Percentiles rank a stretch among this genome's conserved stretches.
phyloP scores from a whole-genome alignment of 306 rosid genomes.

The Acacia crassicarpa region DNA sequence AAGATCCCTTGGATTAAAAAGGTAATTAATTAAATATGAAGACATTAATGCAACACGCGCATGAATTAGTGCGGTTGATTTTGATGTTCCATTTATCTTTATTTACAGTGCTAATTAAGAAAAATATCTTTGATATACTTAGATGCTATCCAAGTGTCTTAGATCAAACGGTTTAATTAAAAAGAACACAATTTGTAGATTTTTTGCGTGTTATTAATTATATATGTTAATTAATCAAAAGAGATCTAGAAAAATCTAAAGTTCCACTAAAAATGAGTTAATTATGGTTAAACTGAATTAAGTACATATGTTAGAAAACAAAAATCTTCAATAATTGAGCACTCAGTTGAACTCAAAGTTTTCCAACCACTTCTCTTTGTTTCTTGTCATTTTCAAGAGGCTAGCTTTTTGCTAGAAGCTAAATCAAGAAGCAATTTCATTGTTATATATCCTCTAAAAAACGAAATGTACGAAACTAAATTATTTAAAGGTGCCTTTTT shows the following conservation, averaged over 20 bases:
- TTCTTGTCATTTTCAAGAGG: background rate
- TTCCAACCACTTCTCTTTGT: background rate
- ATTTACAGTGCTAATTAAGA: background rate
- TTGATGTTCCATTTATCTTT: background rate
- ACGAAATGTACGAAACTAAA: background rate
- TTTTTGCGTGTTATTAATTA: background rate
- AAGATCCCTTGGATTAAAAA: background rate
- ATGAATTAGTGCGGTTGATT: background rate
- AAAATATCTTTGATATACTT: background rate
- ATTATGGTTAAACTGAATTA: background rate
- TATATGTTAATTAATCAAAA: background rate
- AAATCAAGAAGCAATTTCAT: background rate
- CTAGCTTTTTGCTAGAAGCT: background rate
- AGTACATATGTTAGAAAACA: background rate
- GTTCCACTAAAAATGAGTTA: background rate
- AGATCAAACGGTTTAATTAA: background rate
- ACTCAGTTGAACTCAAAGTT: background rate
- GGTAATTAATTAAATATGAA: background rate
- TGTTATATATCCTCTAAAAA: background rate
- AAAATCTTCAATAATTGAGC: background rate
- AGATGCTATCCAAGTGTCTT: background rate
- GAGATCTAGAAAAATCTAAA: background rate
- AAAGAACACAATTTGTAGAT: background rate
- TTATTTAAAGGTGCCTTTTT: background rate
- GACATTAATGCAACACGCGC: background rate